Conservation (phyloP, 805 yeast species). For the Priceomyces carsonii region DNA sequence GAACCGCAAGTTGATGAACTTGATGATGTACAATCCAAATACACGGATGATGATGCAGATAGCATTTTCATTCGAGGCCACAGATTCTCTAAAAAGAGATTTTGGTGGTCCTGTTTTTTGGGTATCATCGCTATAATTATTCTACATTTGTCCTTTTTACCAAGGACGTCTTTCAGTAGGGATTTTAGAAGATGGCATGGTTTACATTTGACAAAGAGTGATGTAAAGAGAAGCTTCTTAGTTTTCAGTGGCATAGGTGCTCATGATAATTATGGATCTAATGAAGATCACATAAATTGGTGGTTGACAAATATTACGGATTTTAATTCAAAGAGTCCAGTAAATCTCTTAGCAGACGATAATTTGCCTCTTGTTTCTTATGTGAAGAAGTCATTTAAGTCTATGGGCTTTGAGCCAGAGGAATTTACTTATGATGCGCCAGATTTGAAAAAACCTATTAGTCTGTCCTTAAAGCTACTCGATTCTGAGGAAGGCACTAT, state of each 20-base stretch:
- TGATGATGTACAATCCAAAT: slow-evolving; percentile 3
- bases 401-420: slow-evolving; percentile 26
- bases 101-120: slow-evolving; percentile 46
- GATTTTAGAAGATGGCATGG: slow-evolving; percentile 79
- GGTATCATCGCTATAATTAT: slow-evolving; percentile 54
- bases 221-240: slow-evolving; percentile 64
- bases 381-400: slow-evolving; percentile 26
- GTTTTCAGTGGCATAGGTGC: slow-evolving; percentile 28
- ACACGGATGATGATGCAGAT: slow-evolving; percentile 6
- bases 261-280: slow-evolving; percentile 14
- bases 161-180: slow-evolving; percentile 78
- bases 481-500: slow-evolving; percentile 19
- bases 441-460: slow-evolving; percentile 21
- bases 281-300: slow-evolving; percentile 26
- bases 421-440: slow-evolving; percentile 14
- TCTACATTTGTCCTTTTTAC: slow-evolving; percentile 72
- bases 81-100: slow-evolving; percentile 32
- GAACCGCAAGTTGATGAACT: slow-evolving; percentile 1
- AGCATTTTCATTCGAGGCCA: slow-evolving; percentile 7
- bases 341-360: slow-evolving; percentile 25
- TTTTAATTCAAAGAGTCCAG: slow-evolving; percentile 19
- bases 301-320: slow-evolving; percentile 30
- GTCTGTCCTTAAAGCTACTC: slow-evolving; percentile 25
- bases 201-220: slow-evolving; percentile 62
- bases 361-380: slow-evolving; percentile 24